Conservation (phyloP, 208 protist genomes). For the Porcisia deanei region DNA sequence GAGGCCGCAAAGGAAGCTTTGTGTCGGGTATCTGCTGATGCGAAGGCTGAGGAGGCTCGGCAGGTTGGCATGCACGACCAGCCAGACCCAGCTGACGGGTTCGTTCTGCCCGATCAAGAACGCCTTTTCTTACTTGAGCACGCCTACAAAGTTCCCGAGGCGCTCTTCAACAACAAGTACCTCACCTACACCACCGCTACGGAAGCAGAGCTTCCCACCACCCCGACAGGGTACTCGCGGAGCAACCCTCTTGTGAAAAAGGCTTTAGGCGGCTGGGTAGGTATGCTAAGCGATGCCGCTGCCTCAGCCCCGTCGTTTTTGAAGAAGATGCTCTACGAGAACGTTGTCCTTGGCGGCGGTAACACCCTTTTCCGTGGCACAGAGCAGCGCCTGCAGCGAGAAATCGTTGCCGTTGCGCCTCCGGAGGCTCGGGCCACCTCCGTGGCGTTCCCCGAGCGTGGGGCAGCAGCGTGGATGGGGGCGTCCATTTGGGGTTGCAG, state of each 20-base stretch:
- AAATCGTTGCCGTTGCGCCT: slow-evolving; percentile 42
- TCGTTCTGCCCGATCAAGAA: slow-evolving; percentile 89
- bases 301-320: slow-evolving; percentile 36
- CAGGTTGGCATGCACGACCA: slow-evolving; percentile 8
- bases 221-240: slow-evolving; percentile 44
- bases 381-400: slow-evolving; percentile 78
- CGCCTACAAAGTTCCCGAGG: slow-evolving; percentile 84
- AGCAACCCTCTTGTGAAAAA: slow-evolving; percentile 33
- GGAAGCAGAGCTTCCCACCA: slow-evolving; percentile 20
- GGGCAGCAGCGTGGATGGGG: slow-evolving; percentile 84
- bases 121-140: slow-evolving; percentile 81
- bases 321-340: slow-evolving; percentile 68
- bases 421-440: slow-evolving; percentile 35
- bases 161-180: slow-evolving; percentile 70
- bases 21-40: slow-evolving; percentile 68
- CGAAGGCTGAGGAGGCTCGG: slow-evolving; percentile 12
- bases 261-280: slow-evolving; percentile 43
- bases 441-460: slow-evolving; percentile 79
- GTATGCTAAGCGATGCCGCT: slow-evolving; percentile 58
- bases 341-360: slow-evolving; percentile 95
- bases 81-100: slow-evolving; percentile 27
- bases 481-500: slow-evolving; percentile 82
- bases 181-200: slow-evolving; percentile 47
- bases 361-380: slow-evolving; percentile 83
- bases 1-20: slow-evolving; percentile 83